A percentile compares a stretch with the other conserved stretches of the same genome.
Evolutionary conservation across 2,329 filamentous ascomycete genomes (phyloP).

Genomic region (Penicillium sp.): DNA sequence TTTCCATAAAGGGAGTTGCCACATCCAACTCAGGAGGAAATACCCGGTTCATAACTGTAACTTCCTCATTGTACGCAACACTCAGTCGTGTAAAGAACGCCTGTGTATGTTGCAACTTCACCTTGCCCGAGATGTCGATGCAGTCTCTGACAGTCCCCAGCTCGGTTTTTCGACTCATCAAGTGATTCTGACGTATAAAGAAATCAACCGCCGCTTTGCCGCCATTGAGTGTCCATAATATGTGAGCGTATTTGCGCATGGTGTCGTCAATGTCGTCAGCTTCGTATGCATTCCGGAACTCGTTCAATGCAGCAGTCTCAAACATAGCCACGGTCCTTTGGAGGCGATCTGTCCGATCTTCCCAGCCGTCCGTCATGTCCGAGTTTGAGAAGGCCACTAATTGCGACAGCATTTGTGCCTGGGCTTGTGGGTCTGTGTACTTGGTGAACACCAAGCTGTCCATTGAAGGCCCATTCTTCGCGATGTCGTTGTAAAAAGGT

Average conservation of each 20-base stretch:
- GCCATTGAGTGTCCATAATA: conserved; percentile 79
- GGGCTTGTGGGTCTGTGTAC: conserved; percentile 84
- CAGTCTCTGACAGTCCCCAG: conserved; percentile 79
- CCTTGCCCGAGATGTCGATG: conserved; percentile 68
- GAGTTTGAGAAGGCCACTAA: conserved; percentile 75
- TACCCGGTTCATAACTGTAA: conserved; percentile 74
- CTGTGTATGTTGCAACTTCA: conserved; percentile 78
- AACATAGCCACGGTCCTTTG: conserved; percentile 77
- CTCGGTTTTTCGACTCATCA: conserved; percentile 73
- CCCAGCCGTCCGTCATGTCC: conserved; percentile 76
- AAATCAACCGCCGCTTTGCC: conserved; percentile 76
- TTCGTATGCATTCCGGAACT: conserved; percentile 92
- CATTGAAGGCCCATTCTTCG: conserved; percentile 66
- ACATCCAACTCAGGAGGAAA: conserved; percentile 73
- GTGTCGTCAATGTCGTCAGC: conserved; percentile 82
- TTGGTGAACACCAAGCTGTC: conserved; percentile 84
- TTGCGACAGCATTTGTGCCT: conserved; percentile 86
- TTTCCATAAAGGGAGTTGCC: conserved; percentile 76
- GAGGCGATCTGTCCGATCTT: conserved; percentile 70
- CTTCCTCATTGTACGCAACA: conserved; percentile 78
- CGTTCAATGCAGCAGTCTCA: conserved; percentile 83
- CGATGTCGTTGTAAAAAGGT: conserved; percentile 85
- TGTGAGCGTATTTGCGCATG: conserved; percentile 87
- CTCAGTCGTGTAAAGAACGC: conserved; percentile 77
- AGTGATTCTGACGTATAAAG: conserved; percentile 84